Base-by-base conservation (phyloP, 2,329 filamentous ascomycete species). In the Celoporthe dispersa region DNA sequence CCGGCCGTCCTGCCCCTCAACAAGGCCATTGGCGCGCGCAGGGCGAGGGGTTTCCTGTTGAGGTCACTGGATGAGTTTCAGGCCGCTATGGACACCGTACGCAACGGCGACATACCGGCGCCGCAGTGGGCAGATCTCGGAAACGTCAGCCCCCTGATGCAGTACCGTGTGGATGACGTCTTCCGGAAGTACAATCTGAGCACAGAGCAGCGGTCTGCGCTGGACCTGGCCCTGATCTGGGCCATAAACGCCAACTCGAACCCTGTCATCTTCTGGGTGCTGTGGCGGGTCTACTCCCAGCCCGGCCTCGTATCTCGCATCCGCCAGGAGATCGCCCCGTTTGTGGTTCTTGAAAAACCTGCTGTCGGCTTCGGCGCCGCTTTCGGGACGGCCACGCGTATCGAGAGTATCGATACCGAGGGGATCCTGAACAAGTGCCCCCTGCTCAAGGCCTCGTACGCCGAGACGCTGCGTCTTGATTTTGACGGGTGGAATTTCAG, bases 401-500 rank as follows among this genome's bases (percentile, higher is more conserved):
- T 82, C 31, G 76, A 79, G 59, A 75, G 71, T 11, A 71, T 83
- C 8, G 80, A 83, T 67, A 31, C 82, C 25, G 75, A 83, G 0
- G 79, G 76, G 0, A 70, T 83, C 3, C 62, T 81, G 28, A 74
- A 73, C 7, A 76, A 77, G 12, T 82, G 81, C 65, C 81, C 81
- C 5, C 71, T 80, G 6, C 77, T 84, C 16, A 78, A 81, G 64
- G 80, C 80, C 0, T 76, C 79, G 2, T 82, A 82, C 57, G 72
- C 82, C 6, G 82, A 84, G 71, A 82, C 81, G 0, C 61, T 83
- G 62, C 75, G 82, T 14, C 64, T 83, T 0, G 82, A 84, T 37
- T 78, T 80, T 22, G 76, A 77, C 19, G 73, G 75, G 2, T 80
- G 79, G 78, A 73, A 75, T 0, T 73, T 79, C 60, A 78, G 75